Conservation (phyloP, 192 early-diverging fungal genomes). For the Linnemannia elongata region DNA sequence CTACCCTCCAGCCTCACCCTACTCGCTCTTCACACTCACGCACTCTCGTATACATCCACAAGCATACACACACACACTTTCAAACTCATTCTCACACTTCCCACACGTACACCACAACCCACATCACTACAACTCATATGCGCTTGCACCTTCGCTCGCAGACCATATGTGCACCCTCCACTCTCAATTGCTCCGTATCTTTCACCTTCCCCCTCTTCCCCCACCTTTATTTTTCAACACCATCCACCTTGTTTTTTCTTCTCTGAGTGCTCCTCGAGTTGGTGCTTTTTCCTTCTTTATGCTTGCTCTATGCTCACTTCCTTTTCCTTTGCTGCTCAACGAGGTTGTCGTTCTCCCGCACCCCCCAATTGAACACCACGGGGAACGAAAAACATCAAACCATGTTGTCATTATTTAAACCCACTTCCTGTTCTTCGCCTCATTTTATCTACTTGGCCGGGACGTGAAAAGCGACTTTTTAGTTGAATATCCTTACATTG, state of each 20-base stretch:
- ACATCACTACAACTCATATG: background rate
- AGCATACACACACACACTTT: background rate
- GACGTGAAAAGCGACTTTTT: background rate
- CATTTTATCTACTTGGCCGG: background rate
- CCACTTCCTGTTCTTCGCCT: background rate
- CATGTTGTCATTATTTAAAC: background rate
- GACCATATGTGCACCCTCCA: too few species aligned
- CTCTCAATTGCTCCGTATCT: background rate
- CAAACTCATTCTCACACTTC: background rate
- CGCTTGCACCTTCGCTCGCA: background rate
- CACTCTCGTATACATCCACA: constrained; percentile 6
- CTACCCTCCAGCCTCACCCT: background rate
- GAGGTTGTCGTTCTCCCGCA: background rate
- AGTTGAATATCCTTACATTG: background rate
- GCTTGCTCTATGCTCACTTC: background rate
- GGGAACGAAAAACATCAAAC: background rate
- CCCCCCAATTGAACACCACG: background rate
- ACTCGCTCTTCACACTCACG: background rate
- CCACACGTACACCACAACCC: background rate
- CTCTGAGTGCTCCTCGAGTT: background rate
- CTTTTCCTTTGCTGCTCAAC: background rate
- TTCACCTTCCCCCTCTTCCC: background rate
- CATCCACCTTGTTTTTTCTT: background rate
- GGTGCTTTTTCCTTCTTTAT: background rate
- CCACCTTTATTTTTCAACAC: background rate